Base-by-base conservation (phyloP, 306 rosid genomes). In the Datisca glomerata region DNA sequence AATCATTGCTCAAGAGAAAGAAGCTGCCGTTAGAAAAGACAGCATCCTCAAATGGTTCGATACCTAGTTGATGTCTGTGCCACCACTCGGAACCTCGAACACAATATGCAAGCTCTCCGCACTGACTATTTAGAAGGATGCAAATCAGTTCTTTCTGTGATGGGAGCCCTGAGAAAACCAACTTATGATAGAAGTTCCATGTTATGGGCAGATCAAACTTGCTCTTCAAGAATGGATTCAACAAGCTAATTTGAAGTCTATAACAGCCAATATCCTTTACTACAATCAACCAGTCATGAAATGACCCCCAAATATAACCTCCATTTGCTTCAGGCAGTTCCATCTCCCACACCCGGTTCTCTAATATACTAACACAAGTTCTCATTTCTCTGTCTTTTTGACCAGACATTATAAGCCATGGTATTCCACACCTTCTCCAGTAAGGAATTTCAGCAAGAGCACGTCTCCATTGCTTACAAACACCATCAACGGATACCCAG, bases 171-270 rank as follows among this genome's bases (percentile, higher is more conserved):
- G 85, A 69, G 44, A 69, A 73, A 24, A 72, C 81, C 40, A 75
- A 53, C 63, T 75, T 79, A 59, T 69, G 80, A 65, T 75, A 79
- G 44, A 75, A 68, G 60, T 75, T 72, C 80, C 80, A 75, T 24
- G 63, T 36, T 41, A 22, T 12, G 3, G 91, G 91, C 20, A 79
- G 65, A 49, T 53, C 36, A 42, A 68, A 24, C 52, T 68, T 60
- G 12, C 49, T 49, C 49, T 31, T 10, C 9, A 78, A 52, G 52
- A 79, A 79, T 14, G 80, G 84, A 42, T 79, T 75, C 51, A 71
- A 41, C 62, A 79, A 50, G 40, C 42, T 56, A 36, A 71, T 47
- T 18, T 65, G 67, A 43, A 79, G 65, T 41, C 18, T 17, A 53
- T 43, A 72, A 59, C 17, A 59, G 14, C 46, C 66, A 27, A 69